These are phyloP conservation scores for Yamadazyma dendronema DNA, from an alignment of 1,139 yeast genomes.

Conservation along the genomic window DNA sequence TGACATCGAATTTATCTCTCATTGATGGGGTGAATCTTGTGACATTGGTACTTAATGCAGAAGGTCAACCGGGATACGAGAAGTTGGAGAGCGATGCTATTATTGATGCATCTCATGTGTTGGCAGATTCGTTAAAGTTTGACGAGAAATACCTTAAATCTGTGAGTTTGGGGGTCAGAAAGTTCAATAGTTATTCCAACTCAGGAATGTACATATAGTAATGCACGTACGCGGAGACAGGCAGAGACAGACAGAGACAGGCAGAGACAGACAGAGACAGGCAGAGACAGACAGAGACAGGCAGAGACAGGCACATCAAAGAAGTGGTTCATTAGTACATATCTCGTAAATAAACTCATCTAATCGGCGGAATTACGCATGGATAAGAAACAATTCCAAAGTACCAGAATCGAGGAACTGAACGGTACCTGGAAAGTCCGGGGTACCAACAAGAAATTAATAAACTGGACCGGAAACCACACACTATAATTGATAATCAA, in stretches of 20 bases:
- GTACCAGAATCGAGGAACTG: slow-evolving; percentile 82
- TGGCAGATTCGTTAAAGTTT: slow-evolving; percentile 17
- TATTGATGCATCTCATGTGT: slow-evolving; percentile 30
- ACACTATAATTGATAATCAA: slow-evolving; percentile 75
- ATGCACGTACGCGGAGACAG: neutral
- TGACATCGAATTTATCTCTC: slow-evolving; percentile 29
- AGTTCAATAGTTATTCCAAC: slow-evolving; percentile 34
- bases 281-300: neutral
- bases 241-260: neutral
- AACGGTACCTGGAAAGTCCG: slow-evolving; percentile 84
- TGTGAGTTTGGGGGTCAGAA: slow-evolving; percentile 32
- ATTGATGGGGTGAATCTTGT: slow-evolving; percentile 14
- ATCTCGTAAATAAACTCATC: too few relatives aligned
- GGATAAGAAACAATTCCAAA: slow-evolving; percentile 91
- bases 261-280: too few relatives aligned
- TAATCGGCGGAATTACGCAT: slow-evolving; percentile 60
- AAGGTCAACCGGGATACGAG: slow-evolving; percentile 59
- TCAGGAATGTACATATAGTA: slow-evolving; percentile 39
- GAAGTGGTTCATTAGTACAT: too few relatives aligned
- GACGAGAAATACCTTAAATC: slow-evolving; percentile 22
- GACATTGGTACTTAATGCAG: slow-evolving; percentile 45
- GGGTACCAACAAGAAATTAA: slow-evolving; percentile 83
- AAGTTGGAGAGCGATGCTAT: slow-evolving; percentile 38
- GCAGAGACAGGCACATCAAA: too few relatives aligned
- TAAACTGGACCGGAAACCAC: slow-evolving; percentile 95